These are phyloP conservation scores for Chimonanthus salicifolius DNA, from an alignment of 164 flowering plant species.

Conservation along the genomic window DNA sequence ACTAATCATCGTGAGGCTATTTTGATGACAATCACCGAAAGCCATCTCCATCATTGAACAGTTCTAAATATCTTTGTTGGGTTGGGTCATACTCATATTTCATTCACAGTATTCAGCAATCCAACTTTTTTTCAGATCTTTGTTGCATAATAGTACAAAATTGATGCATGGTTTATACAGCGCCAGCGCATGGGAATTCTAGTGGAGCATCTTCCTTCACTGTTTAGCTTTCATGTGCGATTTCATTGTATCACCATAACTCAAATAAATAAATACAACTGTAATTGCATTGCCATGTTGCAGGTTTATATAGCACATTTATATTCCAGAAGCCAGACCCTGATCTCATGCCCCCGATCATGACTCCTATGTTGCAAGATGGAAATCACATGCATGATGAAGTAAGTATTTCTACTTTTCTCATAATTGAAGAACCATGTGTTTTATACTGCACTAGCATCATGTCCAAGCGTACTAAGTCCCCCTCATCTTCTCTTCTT, in stretches of 20 bases:
- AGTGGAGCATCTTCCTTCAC: too few species aligned
- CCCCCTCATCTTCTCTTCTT: not conserved
- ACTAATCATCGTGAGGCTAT: too few species aligned
- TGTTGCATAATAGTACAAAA: too few species aligned
- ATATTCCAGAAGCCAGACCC: constrained; percentile 94
- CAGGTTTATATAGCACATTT: constrained; percentile 88
- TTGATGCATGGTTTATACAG: too few species aligned
- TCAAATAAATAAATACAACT: not conserved
- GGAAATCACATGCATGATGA: constrained; percentile 26
- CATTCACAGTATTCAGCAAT: too few species aligned
- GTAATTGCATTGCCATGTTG: constrained; percentile 10
- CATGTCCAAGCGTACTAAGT: not conserved
- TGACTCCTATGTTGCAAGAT: constrained; percentile 58
- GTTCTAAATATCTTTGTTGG: too few species aligned
- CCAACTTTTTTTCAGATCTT: too few species aligned
- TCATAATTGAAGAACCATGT: not conserved
- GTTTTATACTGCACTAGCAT: not conserved
- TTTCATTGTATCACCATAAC: not conserved
- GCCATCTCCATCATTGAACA: too few species aligned
- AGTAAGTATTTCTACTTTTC: constrained; percentile 4
- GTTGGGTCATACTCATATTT: too few species aligned
- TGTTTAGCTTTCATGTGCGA: too few species aligned
- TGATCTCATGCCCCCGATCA: constrained; percentile 59
- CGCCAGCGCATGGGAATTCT: too few species aligned
- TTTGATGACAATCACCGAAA: too few species aligned